A percentile compares a stretch with the other conserved stretches of the same genome.
Conservation (phyloP, 176 grass and related monocot genomes). For the Tillandsia leiboldiana region DNA sequence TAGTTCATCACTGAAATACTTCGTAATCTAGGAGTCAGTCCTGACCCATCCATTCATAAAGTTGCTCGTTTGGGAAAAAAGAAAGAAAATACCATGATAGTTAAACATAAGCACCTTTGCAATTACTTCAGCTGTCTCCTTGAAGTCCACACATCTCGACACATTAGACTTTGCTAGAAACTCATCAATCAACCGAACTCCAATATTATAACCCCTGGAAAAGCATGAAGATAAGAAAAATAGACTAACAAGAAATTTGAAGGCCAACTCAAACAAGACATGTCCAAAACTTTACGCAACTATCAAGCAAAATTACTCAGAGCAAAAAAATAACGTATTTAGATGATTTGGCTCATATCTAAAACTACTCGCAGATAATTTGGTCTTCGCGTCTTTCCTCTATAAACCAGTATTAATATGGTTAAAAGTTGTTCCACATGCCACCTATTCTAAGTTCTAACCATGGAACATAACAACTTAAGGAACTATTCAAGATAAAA, state of each 20-base stretch:
- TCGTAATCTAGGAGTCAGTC: too few species aligned
- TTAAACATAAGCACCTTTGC: slow-evolving; percentile 54
- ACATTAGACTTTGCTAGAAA: slow-evolving; percentile 96
- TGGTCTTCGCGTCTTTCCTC: background rate
- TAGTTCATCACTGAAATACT: too few species aligned
- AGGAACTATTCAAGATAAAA: background rate
- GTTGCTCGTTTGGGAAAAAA: background rate
- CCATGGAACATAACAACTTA: background rate
- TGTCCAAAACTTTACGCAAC: background rate
- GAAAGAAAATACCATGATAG: background rate
- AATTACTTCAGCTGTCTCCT: slow-evolving; percentile 92
- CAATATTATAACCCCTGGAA: slow-evolving; percentile 96
- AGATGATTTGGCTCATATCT: background rate
- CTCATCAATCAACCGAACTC: slow-evolving; percentile 83
- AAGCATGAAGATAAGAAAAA: slow-evolving; percentile 10
- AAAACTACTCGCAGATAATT: background rate
- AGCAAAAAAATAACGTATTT: background rate
- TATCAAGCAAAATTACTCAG: background rate
- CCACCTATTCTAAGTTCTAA: background rate
- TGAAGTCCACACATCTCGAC: slow-evolving; percentile 92
- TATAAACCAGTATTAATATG: background rate
- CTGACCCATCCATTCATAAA: too few species aligned
- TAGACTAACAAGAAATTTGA: background rate
- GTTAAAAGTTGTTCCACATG: background rate
- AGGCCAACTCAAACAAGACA: background rate